Percentiles rank a stretch among this genome's conserved stretches.
phyloP scores from a whole-genome alignment of 768 basidiomycete species.

The Terana coerulea region DNA sequence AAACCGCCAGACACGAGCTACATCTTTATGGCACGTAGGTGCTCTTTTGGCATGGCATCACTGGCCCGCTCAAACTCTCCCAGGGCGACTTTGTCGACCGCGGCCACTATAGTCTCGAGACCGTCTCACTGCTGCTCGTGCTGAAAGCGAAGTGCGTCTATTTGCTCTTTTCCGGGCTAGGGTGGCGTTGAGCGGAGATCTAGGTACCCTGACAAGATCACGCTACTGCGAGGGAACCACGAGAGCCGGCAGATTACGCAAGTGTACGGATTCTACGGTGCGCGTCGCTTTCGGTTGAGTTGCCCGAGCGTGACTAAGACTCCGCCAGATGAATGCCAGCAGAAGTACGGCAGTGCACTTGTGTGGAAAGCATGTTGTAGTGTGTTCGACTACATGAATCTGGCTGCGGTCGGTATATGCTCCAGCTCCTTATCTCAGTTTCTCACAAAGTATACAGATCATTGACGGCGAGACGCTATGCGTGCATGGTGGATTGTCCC shows the following conservation, averaged over 20 bases:
- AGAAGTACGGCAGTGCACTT: conserved; percentile 92
- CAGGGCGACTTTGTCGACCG: conserved; percentile 98
- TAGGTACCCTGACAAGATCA: conserved; percentile 92
- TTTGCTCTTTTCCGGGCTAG: background rate
- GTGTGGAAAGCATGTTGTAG: conserved; percentile 98
- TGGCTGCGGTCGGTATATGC: conserved; percentile 71
- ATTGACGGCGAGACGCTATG: conserved; percentile 92
- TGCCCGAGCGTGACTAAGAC: background rate
- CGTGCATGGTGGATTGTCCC: conserved; percentile 94
- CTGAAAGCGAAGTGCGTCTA: conserved; percentile 76
- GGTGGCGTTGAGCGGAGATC: background rate
- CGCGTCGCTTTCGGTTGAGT: conserved; percentile 20
- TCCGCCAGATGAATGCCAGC: conserved; percentile 88
- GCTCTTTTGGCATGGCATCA: conserved; percentile 10
- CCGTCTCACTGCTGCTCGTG: conserved; percentile 82
- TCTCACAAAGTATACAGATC: conserved; percentile 54
- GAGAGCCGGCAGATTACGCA: conserved; percentile 98
- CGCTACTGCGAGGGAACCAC: conserved; percentile 90
- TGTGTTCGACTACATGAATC: conserved; percentile 93
- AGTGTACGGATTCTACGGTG: conserved; percentile 98
- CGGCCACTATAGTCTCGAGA: conserved; percentile 94
- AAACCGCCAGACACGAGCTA: conserved; percentile 86
- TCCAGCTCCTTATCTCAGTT: background rate
- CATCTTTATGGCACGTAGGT: conserved; percentile 89
- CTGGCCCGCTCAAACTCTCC: conserved; percentile 17